Evolutionary conservation across 768 basidiomycete genomes (phyloP), one percentile per base, ranked within the genome.

Genomic region (Suillus weaverae): DNA sequence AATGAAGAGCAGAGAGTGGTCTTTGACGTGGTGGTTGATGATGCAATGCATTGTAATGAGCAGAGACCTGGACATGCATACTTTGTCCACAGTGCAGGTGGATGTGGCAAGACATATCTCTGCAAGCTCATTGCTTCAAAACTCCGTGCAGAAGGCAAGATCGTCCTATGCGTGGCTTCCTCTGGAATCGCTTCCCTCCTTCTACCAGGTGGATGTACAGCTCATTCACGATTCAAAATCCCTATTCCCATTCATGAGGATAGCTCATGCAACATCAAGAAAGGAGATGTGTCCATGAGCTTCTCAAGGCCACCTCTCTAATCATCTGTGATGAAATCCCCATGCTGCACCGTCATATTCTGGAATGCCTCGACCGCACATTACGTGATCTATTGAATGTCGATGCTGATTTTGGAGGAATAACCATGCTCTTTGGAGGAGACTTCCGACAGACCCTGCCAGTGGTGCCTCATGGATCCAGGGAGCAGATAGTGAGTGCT

Each of bases 161-260:
- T 84, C 70, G 74, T 81, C 1, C 72, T 86, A 5, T 83, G 80
- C 78, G 80, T 46, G 38, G 79, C 83, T 14, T 84, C 83, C 2
- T 83, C 82, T 33, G 83, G 83, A 0, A 80, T 85, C 62, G 79
- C 84, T 7, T 73, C 84, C 1, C 69, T 83, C 8, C 72, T 86
- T 0, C 69, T 85, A 0, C 64, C 59, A 10, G 79, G 81, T 51
- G 84, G 84, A 1, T 70, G 77, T 2, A 86, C 85, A 30, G 75
- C 82, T 0, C 81, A 86, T 66, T 84, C 81, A 0, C 68, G 67
- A 7, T 85, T 85, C 73, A 81, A 82, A 61, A 82, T 84, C 46
- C 84, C 83, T 1, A 74, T 84, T 39, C 70, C 76, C 6, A 61
- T 75, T 8, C 35, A 64, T 69, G 73, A 76, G 3, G 51, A 62